Conservation (phyloP, 192 early-diverging fungal species). For the Rhizophlyctis rosea region DNA sequence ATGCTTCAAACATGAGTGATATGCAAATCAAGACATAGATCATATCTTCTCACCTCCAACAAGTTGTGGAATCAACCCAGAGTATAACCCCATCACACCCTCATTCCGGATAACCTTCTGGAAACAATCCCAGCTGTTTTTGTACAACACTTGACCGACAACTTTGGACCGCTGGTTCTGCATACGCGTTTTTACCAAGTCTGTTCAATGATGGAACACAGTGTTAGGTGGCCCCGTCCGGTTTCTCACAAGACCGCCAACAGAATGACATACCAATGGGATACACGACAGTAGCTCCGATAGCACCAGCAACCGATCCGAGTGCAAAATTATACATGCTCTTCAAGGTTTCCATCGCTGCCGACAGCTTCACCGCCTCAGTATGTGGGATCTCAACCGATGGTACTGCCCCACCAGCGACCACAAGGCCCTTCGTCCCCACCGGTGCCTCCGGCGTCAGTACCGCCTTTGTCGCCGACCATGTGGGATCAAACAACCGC, state of each 20-base stretch:
- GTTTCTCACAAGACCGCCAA: no score
- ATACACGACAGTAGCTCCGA: slow-evolving; percentile 93
- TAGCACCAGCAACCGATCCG: slow-evolving; percentile 86
- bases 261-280: slow-evolving; percentile 67
- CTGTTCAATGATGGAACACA: slow-evolving; percentile 27
- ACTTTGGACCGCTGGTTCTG: slow-evolving; percentile 90
- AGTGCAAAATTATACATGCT: slow-evolving; percentile 73
- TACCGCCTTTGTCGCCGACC: slow-evolving; percentile 19
- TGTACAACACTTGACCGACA: slow-evolving; percentile 89
- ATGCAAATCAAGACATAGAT: not conserved
- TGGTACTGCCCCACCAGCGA: no score
- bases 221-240: not conserved
- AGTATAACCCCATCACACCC: slow-evolving; percentile 85
- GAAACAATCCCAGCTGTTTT: slow-evolving; percentile 95
- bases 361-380: slow-evolving; percentile 22
- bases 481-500: slow-evolving; percentile 24
- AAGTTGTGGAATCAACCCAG: slow-evolving; percentile 89
- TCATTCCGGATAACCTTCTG: slow-evolving; percentile 90
- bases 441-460: slow-evolving; percentile 22
- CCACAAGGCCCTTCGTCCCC: slow-evolving; percentile 20
- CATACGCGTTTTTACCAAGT: slow-evolving; percentile 98
- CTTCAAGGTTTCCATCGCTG: slow-evolving; percentile 47
- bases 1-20: not conserved
- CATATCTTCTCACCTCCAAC: slow-evolving; percentile 45
- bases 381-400: no score